These are phyloP conservation scores for Hypocreales sp. DNA, from an alignment of 2,329 filamentous ascomycete genomes.

Conservation along the genomic window DNA sequence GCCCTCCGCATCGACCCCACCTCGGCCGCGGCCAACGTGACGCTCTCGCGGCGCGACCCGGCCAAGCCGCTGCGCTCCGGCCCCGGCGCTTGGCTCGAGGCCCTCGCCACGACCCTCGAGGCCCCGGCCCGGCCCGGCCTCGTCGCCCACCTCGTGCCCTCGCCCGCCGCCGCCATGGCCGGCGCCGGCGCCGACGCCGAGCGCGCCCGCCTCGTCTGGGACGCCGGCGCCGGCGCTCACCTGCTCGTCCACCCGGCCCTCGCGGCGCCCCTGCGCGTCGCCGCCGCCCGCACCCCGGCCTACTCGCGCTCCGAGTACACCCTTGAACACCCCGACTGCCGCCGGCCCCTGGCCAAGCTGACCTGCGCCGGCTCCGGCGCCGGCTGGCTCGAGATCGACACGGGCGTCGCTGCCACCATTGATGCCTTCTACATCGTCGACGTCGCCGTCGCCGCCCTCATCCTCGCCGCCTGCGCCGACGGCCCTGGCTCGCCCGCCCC, in stretches of 20 bases:
- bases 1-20: constrained; percentile 48
- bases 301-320: constrained; percentile 49
- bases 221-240: constrained; percentile 41
- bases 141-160: constrained; percentile 54
- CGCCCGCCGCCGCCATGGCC: constrained; percentile 42
- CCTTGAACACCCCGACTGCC: constrained; percentile 48
- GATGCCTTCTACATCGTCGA: constrained; percentile 47
- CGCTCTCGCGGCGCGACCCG: constrained; percentile 44
- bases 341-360: constrained; percentile 42
- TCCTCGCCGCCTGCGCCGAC: constrained; percentile 43
- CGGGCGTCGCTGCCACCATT: constrained; percentile 40
- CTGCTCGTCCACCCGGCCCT: constrained; percentile 50
- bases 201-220: constrained; percentile 57
- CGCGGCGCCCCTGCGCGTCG: constrained; percentile 46
- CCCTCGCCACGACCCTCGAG: constrained; percentile 41
- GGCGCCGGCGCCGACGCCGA: constrained; percentile 51
- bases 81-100: constrained; percentile 40
- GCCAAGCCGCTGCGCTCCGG: constrained; percentile 26
- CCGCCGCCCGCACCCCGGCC: constrained; percentile 39
- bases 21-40: constrained; percentile 45
- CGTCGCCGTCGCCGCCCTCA: constrained; percentile 42
- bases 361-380: constrained; percentile 43
- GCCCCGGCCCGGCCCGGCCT: constrained; percentile 43
- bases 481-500: constrained; percentile 27
- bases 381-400: constrained; percentile 47